Conservation (phyloP, 768 basidiomycete species). For the Trametes punicea region DNA sequence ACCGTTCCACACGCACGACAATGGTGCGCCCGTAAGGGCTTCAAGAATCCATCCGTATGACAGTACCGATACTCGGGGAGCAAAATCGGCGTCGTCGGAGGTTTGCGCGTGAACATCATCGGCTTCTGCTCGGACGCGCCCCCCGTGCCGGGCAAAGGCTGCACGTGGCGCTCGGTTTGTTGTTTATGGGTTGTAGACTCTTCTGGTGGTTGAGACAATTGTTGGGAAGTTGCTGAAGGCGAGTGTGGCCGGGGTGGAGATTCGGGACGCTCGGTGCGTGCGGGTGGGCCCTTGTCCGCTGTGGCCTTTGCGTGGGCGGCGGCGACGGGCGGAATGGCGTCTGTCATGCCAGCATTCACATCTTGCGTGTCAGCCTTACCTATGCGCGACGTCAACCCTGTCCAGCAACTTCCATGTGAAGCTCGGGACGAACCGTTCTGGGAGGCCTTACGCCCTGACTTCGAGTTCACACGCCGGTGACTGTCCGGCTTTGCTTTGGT, state of each 20-base stretch:
- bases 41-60: conserved; percentile 55
- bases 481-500: background rate
- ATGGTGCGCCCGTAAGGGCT: conserved; percentile 76
- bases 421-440: background rate
- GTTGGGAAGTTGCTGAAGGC: background rate
- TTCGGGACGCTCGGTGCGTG: background rate
- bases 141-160: conserved; percentile 5
- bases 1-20: conserved; percentile 83
- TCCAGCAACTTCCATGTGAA: background rate
- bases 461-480: background rate
- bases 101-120: conserved; percentile 30
- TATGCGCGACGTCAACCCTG: background rate
- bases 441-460: background rate
- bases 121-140: conserved; percentile 7
- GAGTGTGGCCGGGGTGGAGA: background rate
- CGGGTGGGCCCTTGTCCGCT: background rate
- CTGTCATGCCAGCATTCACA: conserved; percentile 22
- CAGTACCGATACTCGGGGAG: conserved; percentile 69
- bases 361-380: background rate
- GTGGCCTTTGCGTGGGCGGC: conserved; percentile 16
- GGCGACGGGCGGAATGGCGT: conserved; percentile 23
- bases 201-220: too few relatives aligned
- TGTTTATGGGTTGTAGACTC: background rate
- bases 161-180: background rate
- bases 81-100: conserved; percentile 45